Evolutionary conservation across 208 protist species (phyloP).

Genomic region (Trypanosoma rangeli): DNA sequence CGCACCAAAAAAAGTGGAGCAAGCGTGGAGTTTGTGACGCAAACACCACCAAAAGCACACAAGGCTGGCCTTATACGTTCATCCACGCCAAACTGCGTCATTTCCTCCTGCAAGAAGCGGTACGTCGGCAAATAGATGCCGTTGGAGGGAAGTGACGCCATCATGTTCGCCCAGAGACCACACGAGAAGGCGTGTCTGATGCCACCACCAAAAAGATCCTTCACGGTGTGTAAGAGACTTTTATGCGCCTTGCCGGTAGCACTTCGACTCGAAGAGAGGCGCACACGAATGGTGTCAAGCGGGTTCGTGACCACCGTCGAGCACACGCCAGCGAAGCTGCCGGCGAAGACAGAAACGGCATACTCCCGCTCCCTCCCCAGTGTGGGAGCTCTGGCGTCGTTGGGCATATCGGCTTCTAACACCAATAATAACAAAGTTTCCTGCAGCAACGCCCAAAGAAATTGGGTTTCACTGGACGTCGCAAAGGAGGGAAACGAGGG

Average conservation of each 20-base stretch:
- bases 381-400: not conserved
- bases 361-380: constrained; percentile 42
- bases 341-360: constrained; percentile 66
- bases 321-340: constrained; percentile 84
- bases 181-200: constrained; percentile 72
- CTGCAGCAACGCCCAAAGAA: not conserved
- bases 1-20: constrained; percentile 87
- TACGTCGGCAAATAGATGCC: constrained; percentile 88
- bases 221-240: constrained; percentile 61
- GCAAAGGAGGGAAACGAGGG: too few species aligned
- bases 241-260: constrained; percentile 85
- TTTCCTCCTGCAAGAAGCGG: constrained; percentile 60
- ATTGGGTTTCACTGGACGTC: not conserved
- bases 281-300: constrained; percentile 87
- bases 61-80: constrained; percentile 53
- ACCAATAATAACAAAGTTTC: not conserved
- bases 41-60: constrained; percentile 76
- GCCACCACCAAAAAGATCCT: constrained; percentile 70
- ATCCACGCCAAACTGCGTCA: constrained; percentile 43
- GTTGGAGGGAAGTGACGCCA: constrained; percentile 90
- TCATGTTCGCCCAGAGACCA: constrained; percentile 83
- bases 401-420: constrained; percentile 5
- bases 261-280: constrained; percentile 61
- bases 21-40: constrained; percentile 68
- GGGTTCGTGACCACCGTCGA: constrained; percentile 90